Base-by-base conservation (phyloP, 2,329 filamentous ascomycete species). In the Paecilomyces dactylethromorphus region DNA sequence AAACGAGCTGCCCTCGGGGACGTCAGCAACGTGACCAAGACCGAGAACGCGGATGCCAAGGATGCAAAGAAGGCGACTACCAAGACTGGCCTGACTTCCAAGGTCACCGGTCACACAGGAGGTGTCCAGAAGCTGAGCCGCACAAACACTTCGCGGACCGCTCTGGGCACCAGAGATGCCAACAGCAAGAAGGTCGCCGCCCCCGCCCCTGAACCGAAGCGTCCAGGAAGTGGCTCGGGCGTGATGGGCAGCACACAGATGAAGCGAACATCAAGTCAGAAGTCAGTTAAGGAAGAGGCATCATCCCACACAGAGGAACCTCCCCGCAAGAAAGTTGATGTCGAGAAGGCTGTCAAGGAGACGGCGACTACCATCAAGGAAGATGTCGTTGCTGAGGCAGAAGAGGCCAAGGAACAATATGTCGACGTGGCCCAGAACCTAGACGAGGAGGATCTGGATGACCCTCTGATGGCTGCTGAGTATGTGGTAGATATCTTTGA, bases 401-500 rank as follows among this genome's bases (percentile, higher is more conserved):
- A 74, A 64, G 71, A 66, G 45, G 68, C 71, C 57, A 81, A 84
- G 67, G 74, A 76, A 39, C 62, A 63, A 3, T 53, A 67, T 49
- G 63, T 71, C 32, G 69, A 76, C 33, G 67, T 60, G 10, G 72
- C 81, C 22, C 68, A 71, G 1, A 82, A 94, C 67, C 82, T 97
- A 31, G 94, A 97, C 71, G 82, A 81, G 55, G 94, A 97, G 74
- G 94, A 99, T 68, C 74, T 89, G 55, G 91, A 96, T 65, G 94
- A 99, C 71, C 95, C 95, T 26, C 82, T 97, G 68, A 97, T 99
- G 94, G 94, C 95, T 64, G 91, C 94, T 56, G 94, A 97, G 75
- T 99, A 99, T 70, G 92, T 96, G 55, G 88, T 88, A 60, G 94
- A 99, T 72, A 97, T 99, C 71, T 97, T 97, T 71, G 92, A 97